Evolutionary conservation across 768 basidiomycete species (phyloP).

Genomic region (Suillus sp.): DNA sequence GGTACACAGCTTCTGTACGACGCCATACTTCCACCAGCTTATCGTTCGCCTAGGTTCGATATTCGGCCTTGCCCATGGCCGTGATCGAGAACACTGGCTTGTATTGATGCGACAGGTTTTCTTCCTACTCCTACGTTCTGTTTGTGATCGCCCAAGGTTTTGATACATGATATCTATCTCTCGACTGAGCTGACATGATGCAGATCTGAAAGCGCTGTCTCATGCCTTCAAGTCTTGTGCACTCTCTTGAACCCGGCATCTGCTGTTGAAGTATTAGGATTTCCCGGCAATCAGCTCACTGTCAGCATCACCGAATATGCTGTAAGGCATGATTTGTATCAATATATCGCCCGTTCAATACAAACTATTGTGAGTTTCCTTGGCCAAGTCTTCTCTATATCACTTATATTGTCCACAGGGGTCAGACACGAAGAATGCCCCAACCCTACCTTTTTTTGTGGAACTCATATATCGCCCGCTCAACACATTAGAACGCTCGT

Average conservation of each 20-base stretch:
- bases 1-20: neutral
- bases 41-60: constrained; percentile 37
- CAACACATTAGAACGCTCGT: constrained; percentile 34
- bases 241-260: constrained; percentile 40
- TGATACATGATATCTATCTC: constrained; percentile 24
- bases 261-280: constrained; percentile 23
- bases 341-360: constrained; percentile 22
- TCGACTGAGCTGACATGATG: constrained; percentile 6
- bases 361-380: constrained; percentile 48
- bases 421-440: constrained; percentile 51
- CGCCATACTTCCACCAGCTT: neutral
- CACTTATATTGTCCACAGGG: constrained; percentile 42
- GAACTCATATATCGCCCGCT: constrained; percentile 31
- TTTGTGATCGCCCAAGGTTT: constrained; percentile 53
- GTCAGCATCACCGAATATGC: constrained; percentile 46
- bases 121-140: constrained; percentile 52
- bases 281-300: constrained; percentile 35
- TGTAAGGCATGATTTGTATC: constrained; percentile 49
- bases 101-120: constrained; percentile 54
- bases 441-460: constrained; percentile 31
- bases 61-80: constrained; percentile 40
- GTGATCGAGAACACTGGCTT: constrained; percentile 55
- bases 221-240: constrained; percentile 55
- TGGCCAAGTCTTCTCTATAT: neutral
- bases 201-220: constrained; percentile 49